These are phyloP conservation scores for Daedaleopsis nitida DNA, from an alignment of 768 basidiomycete genomes.

Conservation along the genomic window DNA sequence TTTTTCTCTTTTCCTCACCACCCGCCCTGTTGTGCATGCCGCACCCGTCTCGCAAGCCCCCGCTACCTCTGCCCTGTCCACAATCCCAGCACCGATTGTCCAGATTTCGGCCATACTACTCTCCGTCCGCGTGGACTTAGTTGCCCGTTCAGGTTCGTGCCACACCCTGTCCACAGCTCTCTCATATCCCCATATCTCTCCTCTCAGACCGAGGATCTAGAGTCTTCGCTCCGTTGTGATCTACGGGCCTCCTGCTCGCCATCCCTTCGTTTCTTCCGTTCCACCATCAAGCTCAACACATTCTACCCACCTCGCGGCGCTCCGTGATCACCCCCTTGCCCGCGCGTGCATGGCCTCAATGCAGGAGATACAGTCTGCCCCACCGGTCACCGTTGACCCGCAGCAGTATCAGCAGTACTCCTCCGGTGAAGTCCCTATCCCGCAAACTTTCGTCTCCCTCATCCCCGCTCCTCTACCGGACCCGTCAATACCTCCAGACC, in stretches of 20 bases:
- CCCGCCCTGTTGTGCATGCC: constrained; percentile 13
- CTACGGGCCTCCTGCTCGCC: constrained; percentile 1
- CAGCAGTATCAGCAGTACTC: constrained; percentile 28
- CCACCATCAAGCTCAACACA: constrained; percentile 12
- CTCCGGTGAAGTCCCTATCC: constrained; percentile 14
- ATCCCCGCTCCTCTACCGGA: constrained; percentile 23
- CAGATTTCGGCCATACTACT: neutral
- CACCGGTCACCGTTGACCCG: constrained; percentile 23
- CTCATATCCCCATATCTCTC: constrained; percentile 10
- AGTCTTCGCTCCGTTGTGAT: constrained; percentile 3
- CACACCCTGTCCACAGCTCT: constrained; percentile 6
- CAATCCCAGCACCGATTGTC: neutral
- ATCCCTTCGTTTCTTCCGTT: constrained; percentile 18
- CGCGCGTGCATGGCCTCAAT: constrained; percentile 25
- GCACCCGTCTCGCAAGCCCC: neutral
- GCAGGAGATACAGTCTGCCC: constrained; percentile 25
- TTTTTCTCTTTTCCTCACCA: neutral
- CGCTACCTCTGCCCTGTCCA: neutral
- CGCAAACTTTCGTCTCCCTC: constrained; percentile 22
- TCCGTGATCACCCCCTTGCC: constrained; percentile 13
- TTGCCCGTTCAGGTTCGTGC: constrained; percentile 16
- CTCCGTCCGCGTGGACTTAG: neutral
- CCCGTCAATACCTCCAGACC: constrained; percentile 20
- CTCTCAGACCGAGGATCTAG: constrained; percentile 1
- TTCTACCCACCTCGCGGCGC: constrained; percentile 9